Base-by-base conservation (phyloP, 305 asterid genomes). In the Nicotiana rustica region DNA sequence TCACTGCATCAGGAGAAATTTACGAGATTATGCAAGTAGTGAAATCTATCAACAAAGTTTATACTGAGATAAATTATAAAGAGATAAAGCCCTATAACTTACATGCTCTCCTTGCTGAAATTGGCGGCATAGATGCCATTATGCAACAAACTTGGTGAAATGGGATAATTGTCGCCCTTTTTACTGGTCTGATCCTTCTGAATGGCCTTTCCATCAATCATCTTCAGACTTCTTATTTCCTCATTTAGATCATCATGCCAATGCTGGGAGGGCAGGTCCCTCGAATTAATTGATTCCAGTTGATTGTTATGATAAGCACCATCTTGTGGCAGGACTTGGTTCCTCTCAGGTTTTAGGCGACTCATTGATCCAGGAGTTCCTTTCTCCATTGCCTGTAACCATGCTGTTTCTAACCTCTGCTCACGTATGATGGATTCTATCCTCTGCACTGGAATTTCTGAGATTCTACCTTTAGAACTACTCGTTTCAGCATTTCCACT, bases 311-410 rank as follows among this genome's bases (percentile, higher is more conserved):
- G 87, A 81, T 80, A 84, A 31, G 76, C 41, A 67, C 91, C 89
- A 77, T 93, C 94, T 85, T 92, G 98, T 18, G 98, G 98, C 82
- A 92, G 87, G 77, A 93, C 90, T 89, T 93, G 98, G 84, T 94
- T 93, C 91, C 93, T 88, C 79, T 93, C 98, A 4, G 97, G 98
- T 84, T 88, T 94, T 88, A 83, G 80, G 66, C 84, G 92, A 44
- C 84, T 84, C 73, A 88, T 52, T 29, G 96, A 88, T 67, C 93
- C 95, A 18, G 93, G 91, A 25, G 95, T 90, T 82, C 97, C 94
- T 84, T 90, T 94, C 87, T 92, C 98, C 94, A 86, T 87, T 6
- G 97, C 97, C 84, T 92, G 98, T 85, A 93, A 83, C 98, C 97
- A 92, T 2, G 99, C 97, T 55, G 98, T 91, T 90, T 96, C 99